Percentiles rank a stretch among this genome's conserved stretches.
phyloP scores from a whole-genome alignment of 768 basidiomycete species.

The Crepidotus variabilis region DNA sequence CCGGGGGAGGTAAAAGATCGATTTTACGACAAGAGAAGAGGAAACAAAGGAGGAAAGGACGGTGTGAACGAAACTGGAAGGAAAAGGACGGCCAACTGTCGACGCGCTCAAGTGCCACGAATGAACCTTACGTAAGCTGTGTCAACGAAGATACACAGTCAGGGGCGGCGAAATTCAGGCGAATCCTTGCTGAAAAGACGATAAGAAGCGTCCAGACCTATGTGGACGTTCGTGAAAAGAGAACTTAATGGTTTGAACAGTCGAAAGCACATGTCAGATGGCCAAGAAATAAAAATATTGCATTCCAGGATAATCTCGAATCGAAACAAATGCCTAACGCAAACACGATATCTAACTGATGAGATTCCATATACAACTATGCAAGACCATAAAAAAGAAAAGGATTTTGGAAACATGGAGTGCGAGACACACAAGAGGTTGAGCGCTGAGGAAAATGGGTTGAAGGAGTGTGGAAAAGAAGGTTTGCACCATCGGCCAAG shows the following conservation, averaged over 20 bases:
- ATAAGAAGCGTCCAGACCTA: too few relatives aligned
- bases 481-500: neutral
- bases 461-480: neutral
- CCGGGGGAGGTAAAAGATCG: conserved; percentile 18
- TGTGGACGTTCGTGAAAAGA: too few relatives aligned
- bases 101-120: conserved; percentile 11
- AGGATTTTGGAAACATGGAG: neutral
- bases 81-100: neutral
- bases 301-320: neutral
- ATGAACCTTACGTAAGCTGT: conserved; percentile 14
- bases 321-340: neutral
- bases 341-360: neutral
- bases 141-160: neutral
- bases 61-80: neutral
- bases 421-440: neutral
- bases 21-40: conserved; percentile 6
- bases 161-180: too few relatives aligned
- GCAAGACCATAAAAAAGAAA: neutral
- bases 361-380: neutral
- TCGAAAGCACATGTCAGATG: too few relatives aligned
- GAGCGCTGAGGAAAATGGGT: neutral
- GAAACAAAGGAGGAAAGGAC: conserved; percentile 9
- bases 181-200: too few relatives aligned
- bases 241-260: too few relatives aligned
- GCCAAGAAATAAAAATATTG: neutral